Evolutionary conservation across 2,329 filamentous ascomycete genomes (phyloP), one percentile per base, ranked within the genome.

Genomic region (Calonectria naviculata): DNA sequence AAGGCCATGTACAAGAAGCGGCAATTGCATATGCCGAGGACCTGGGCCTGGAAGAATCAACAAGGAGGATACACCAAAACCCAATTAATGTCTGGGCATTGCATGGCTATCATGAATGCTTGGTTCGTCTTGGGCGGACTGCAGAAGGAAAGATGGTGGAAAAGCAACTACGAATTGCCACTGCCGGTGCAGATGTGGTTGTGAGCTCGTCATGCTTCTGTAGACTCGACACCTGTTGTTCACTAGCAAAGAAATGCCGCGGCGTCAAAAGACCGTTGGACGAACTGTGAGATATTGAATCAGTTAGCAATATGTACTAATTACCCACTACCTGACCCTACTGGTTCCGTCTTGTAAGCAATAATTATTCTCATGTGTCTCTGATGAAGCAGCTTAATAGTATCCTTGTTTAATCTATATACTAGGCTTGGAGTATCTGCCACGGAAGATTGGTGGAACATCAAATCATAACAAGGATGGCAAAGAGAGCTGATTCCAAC

Each of bases 31-130:
- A 93, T 73, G 83, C 81, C 24, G 90, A 89, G 0, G 91, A 93
- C 75, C 79, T 93, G 17, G 92, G 92, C 0, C 76, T 92, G 17
- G 86, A 89, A 67, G 84, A 86, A n/a, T 88, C 86, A 1, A 80
- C 94, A 3, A 91, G 92, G 0, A 85, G 93, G 24, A 89, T 92
- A 1, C 84, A 90, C 61, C 89, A 89, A 72, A 93, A 95, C 80
- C 91, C 89, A 8, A 92, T 92, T 60, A 95, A 95, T 73, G 90
- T 95, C 0, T 95, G 93, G 93, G 89, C 92, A 5, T 80, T 95
- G 71, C 92, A 94, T 75, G 93, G 93, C 0, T 93, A 91, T 73
- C 88, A 94, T 73, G 93, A 95, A 81, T 94, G 93, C 78, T 79
- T 95, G 60, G 73, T 86, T 4, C 89, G 84, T 71, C 79, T 81